Evolutionary conservation across 2,329 filamentous ascomycete species (phyloP).

Genomic region (Orbilia blumenaviensis): DNA sequence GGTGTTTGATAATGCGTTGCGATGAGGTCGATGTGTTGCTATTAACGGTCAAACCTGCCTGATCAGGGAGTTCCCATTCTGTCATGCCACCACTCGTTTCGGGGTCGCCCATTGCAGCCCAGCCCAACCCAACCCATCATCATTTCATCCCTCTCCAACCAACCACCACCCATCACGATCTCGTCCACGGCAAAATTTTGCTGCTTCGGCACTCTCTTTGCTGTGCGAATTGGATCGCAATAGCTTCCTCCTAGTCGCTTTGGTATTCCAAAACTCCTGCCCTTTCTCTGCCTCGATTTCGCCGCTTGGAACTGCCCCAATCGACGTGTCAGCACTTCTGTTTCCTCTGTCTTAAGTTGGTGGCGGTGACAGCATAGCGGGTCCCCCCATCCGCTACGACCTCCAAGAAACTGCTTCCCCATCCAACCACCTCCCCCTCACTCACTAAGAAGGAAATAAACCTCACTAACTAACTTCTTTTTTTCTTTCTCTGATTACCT

Average conservation of each 20-base stretch:
- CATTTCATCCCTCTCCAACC: conserved; percentile 50
- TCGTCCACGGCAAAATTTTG: conserved; percentile 9
- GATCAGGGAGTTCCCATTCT: background rate
- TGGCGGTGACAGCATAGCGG: conserved; percentile 48
- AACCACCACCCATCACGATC: conserved; percentile 44
- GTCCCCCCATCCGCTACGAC: conserved; percentile 31
- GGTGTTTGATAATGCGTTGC: conserved; percentile 6
- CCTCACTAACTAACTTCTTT: too few relatives aligned
- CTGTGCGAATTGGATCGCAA: conserved; percentile 37
- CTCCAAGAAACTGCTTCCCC: background rate
- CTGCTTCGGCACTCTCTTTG: conserved; percentile 14
- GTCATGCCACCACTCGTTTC: conserved; percentile 40
- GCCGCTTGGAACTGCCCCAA: conserved; percentile 20
- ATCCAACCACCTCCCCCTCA: conserved; percentile 7
- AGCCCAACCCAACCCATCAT: conserved; percentile 40
- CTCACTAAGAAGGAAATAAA: too few relatives aligned
- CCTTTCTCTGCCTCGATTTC: conserved; percentile 13
- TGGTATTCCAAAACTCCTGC: background rate
- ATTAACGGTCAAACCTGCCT: background rate
- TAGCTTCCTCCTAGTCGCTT: conserved; percentile 32
- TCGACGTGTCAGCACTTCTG: conserved; percentile 53
- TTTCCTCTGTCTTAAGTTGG: conserved; percentile 44
- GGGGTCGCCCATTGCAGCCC: conserved; percentile 30
- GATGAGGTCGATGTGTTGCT: conserved; percentile 18
- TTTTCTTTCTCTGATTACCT: too few relatives aligned